phyloP scores from a whole-genome alignment of 495 filamentous ascomycete genomes.

The Glonium stellatum region DNA sequence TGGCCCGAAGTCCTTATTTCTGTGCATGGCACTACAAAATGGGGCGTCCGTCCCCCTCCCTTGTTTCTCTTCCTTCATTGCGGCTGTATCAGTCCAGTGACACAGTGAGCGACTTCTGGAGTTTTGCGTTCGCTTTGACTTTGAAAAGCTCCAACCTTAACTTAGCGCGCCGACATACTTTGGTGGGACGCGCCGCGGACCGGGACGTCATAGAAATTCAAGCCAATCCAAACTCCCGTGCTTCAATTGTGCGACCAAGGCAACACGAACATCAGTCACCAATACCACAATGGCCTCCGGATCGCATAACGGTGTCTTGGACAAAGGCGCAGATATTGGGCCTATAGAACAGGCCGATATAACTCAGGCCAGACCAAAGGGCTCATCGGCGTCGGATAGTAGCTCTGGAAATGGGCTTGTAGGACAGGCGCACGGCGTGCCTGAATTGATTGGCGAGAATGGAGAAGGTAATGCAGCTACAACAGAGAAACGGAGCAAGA shows the following conservation, averaged over 20 bases:
- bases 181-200: background rate
- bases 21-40: too few species aligned
- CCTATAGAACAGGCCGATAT: conserved; percentile 16
- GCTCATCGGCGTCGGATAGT: conserved; percentile 5
- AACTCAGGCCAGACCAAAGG: conserved; percentile 31
- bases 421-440: conserved; percentile 20
- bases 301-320: conserved; percentile 5
- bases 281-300: conserved; percentile 13
- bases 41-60: background rate
- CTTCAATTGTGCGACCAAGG: background rate
- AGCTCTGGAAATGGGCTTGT: conserved; percentile 25
- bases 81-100: background rate
- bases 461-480: conserved; percentile 33
- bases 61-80: background rate
- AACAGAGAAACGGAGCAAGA: conserved; percentile 38
- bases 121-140: conserved; percentile 36
- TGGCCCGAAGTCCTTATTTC: too few species aligned
- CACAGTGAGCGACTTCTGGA: conserved; percentile 38
- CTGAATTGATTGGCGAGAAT: conserved; percentile 21
- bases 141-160: conserved; percentile 33
- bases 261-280: background rate
- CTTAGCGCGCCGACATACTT: background rate
- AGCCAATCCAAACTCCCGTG: background rate
- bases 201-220: too few species aligned
- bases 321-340: conserved; percentile 26